Evolutionary conservation across 495 filamentous ascomycete species (phyloP).

Genomic region (Cairneyella variabilis): DNA sequence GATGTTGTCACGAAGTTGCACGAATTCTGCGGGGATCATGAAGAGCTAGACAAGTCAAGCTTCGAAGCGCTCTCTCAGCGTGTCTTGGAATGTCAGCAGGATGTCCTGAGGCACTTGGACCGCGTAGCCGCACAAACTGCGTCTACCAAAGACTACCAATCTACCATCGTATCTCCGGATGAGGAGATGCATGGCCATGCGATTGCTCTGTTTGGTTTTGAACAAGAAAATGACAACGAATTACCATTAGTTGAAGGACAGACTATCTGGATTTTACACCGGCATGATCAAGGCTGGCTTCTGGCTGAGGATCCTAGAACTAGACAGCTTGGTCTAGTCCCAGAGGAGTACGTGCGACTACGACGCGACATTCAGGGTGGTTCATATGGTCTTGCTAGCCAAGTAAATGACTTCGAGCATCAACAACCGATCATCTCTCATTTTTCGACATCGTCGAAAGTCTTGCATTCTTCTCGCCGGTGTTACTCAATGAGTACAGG

Average conservation of each 20-base stretch:
- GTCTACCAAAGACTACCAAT: too few relatives aligned
- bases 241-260: conserved; percentile 90
- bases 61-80: conserved; percentile 20
- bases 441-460: too few relatives aligned
- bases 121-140: too few relatives aligned
- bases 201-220: conserved; percentile 92
- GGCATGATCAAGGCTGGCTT: conserved; percentile 94
- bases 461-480: too few relatives aligned
- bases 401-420: conserved; percentile 32
- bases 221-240: conserved; percentile 93
- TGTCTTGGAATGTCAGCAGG: background rate
- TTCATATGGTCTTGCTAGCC: conserved; percentile 47
- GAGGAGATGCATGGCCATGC: conserved; percentile 98
- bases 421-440: too few relatives aligned
- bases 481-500: too few relatives aligned
- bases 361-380: conserved; percentile 83
- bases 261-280: conserved; percentile 92
- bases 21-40: conserved; percentile 4
- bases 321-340: conserved; percentile 77
- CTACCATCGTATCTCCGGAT: conserved; percentile 79
- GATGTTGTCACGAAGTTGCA: conserved; percentile 10
- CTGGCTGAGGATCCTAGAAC: conserved; percentile 94
- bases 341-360: conserved; percentile 93
- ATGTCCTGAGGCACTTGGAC: too few relatives aligned
- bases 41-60: background rate